Evolutionary conservation across 805 yeast genomes (phyloP), one percentile per base, ranked within the genome.

Genomic region (Clavispora asparagi): DNA sequence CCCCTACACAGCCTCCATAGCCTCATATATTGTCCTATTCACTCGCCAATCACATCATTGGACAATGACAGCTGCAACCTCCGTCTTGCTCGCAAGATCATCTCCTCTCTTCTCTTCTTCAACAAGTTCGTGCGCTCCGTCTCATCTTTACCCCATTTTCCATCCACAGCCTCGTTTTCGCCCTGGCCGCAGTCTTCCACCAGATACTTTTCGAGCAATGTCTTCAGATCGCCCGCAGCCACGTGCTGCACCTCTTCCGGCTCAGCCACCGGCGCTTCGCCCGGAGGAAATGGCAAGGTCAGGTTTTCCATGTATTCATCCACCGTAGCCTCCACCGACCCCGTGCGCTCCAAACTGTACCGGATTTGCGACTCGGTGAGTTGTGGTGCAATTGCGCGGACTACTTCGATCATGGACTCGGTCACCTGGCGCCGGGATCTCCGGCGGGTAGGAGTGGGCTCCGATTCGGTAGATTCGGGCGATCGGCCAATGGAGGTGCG

Each of bases 241-340:
- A 14, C 40, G 29, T 43, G 56, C 57, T 28, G 52, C 17, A 30
- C 27, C 46, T 27, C 47, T 40, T 6, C 29, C 25, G 27, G 41
- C 5, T 16, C 33, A 13, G 17, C 40, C 13, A 13, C 19, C 23
- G 42, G 43, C 23, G 39, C 26, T 43, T 47, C 61, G 6, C 67
- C 76, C 6, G 79, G 77, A 7, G 87, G 85, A 47, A 63, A 68
- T 16, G 89, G 87, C 43, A 85, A 73, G 13, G 68, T 66, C 11
- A 85, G 83, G 33, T 75, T 79, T 43, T 77, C 76, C 60, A 92
- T 71, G 52, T 78, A 82, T 39, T 82, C 75, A 43, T 89, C 87
- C 9, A 90, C 82, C 0, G 98, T 91, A 8, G 65, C 77, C 62
- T 88, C 91, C 1, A 91, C 91, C 7, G 86, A 82, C 0, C 95